Base-by-base conservation (phyloP, 2,329 filamentous ascomycete species). In the Lecanosticta acicola region DNA sequence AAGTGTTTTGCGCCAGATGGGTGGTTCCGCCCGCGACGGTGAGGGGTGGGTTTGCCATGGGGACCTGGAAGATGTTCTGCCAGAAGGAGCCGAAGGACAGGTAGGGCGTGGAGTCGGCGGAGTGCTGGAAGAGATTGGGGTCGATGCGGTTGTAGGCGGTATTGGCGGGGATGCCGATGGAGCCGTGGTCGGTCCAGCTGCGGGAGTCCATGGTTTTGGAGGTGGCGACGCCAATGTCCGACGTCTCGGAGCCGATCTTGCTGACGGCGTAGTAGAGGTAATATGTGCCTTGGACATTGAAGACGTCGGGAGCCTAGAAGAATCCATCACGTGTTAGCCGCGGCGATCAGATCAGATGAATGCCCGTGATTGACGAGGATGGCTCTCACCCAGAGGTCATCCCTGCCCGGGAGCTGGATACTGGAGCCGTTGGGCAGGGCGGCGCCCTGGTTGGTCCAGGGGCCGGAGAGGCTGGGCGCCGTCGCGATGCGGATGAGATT, bases 201-300 rank as follows among this genome's bases (percentile, higher is more conserved):
- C 77, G 78, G 5, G 69, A 66, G 26, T 78, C 74, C 59, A 77
- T 66, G 5, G 67, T 68, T 4, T 53, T 57, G 9, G 70, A 73
- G 1, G 71, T 76, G 1, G 74, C 75, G n/a, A 77, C 66, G 24
- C 81, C 82, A 51, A 85, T 83, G 39, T 80, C 78, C 0, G 76
- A 80, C 62, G 72, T 66, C 50, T 82, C 77, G 0, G 71, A 73
- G 1, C 81, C 80, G 50, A 81, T 82, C 1, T 74, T 68, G 21
- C 75, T 80, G 17, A 83, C 79, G 1, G 77, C 70, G 63, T 85
- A 83, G 71, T 81, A 84, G 17, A 80, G 63, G 57, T 83, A 75
- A 66, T 83, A 85, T 1, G 70, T 69, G 45, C 66, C 68, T 50
- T 75, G 75, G 20, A 84, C 67, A n/a, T 76, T 66, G 21, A 69